Base-by-base conservation (phyloP, 305 asterid genomes). In the Fraxinus paxiana region DNA sequence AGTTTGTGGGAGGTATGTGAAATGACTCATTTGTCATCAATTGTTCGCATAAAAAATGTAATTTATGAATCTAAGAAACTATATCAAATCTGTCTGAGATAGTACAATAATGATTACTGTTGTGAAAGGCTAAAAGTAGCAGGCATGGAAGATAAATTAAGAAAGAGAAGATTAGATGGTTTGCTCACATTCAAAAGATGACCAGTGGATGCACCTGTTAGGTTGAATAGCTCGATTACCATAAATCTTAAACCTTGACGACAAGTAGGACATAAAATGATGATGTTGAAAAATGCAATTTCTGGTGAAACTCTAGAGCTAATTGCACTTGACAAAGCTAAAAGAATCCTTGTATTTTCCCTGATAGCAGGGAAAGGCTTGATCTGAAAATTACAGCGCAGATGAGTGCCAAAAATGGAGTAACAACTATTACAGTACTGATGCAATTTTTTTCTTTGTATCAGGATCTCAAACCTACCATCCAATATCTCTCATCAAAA, bases 1-100 rank as follows among this genome's bases (percentile, higher is more conserved):
- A 93, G 92, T 86, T 90, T 95, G 88, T 95, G 98, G 98, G 91
- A 95, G 98, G 98, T 95, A 86, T 6, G 85, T 78, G 77, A 71
- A 67, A 43, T 28, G 30, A 15, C 34, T 17, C 4, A 34, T 59
- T 78, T 38, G 79, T 76, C 84, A 67, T 83, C 43, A 30, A 9
- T 31, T 5, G 13, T 31, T 70, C 26, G 26, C 75, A 70, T 70
- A 67, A 12, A 22, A 24, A 65, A 9, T 26, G 38, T 15, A 71
- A 79, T 26, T 51, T 67, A 74, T 77, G 46, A 73, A 41, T 69
- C 31, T 35, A 41, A n/a, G 30, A 78, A 38, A 37, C 75, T 34
- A 15, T 75, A 54, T 73, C 69, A 38, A 43, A 20, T 37, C 71
- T 22, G 5, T 59, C 15, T 59, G 12, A 59, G 10, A 59, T 18